These are phyloP conservation scores for Leccinum huronense DNA, from an alignment of 1,284 basidiomycete species.

Conservation along the genomic window DNA sequence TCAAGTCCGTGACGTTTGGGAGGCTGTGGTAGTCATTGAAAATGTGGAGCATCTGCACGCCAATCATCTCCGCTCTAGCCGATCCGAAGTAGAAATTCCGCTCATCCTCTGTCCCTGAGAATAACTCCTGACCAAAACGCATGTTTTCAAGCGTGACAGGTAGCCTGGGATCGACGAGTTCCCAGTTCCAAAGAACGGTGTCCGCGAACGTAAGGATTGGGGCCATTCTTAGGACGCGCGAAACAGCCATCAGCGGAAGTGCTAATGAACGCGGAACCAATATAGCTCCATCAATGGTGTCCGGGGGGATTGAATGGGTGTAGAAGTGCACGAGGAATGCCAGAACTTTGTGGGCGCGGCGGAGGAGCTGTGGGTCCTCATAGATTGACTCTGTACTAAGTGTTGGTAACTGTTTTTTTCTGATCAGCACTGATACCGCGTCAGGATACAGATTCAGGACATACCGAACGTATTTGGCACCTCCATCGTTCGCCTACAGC, in stretches of 20 bases:
- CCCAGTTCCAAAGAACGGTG: slow-evolving; percentile 95
- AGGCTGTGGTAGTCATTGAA: slow-evolving; percentile 81
- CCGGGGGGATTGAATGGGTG: slow-evolving; percentile 71
- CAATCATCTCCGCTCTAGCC: slow-evolving; percentile 82
- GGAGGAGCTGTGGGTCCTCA: slow-evolving; percentile 56
- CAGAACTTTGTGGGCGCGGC: slow-evolving; percentile 87
- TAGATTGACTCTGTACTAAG: slow-evolving; percentile 56
- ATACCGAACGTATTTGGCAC: slow-evolving; percentile 57
- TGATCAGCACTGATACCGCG: slow-evolving; percentile 14
- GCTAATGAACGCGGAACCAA: slow-evolving; percentile 75
- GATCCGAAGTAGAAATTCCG: slow-evolving; percentile 86
- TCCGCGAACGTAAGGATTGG: slow-evolving; percentile 96
- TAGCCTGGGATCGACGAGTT: slow-evolving; percentile 52
- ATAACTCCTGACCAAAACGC: slow-evolving; percentile 61
- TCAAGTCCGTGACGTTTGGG: slow-evolving; percentile 68
- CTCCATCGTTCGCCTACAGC: slow-evolving; percentile 67
- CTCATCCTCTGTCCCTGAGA: slow-evolving; percentile 87
- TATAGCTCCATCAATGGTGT: slow-evolving; percentile 41
- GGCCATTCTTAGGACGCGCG: slow-evolving; percentile 77
- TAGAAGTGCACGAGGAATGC: slow-evolving; percentile 90
- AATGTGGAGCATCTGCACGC: slow-evolving; percentile 82
- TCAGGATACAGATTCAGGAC: slow-evolving; percentile 29
- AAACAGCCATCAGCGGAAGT: slow-evolving; percentile 79
- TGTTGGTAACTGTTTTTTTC: slow-evolving; percentile 59
- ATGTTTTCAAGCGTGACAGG: slow-evolving; percentile 63